Percentiles rank a stretch among this genome's conserved stretches.
phyloP scores from a whole-genome alignment of 2,329 filamentous ascomycete genomes.

The Zopfia rhizophila region DNA sequence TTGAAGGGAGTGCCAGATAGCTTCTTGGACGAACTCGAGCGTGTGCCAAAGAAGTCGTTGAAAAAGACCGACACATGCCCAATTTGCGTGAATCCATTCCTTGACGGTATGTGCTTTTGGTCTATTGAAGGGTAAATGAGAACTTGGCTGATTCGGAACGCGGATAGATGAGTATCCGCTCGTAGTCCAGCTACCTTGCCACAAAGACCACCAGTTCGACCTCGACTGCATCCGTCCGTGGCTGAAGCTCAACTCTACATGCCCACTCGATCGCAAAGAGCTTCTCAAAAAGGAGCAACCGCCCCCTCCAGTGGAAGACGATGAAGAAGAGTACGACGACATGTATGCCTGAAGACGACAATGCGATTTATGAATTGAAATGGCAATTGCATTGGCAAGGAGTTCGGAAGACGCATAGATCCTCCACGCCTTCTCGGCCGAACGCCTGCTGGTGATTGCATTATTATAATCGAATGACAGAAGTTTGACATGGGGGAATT shows the following conservation, averaged over 20 bases:
- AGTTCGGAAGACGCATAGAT: too few relatives aligned
- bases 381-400: too few relatives aligned
- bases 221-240: conserved; percentile 73
- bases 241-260: conserved; percentile 72
- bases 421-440: too few relatives aligned
- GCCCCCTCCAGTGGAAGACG: conserved; percentile 57
- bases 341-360: conserved; percentile 57
- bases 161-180: conserved; percentile 67
- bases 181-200: conserved; percentile 70
- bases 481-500: too few relatives aligned
- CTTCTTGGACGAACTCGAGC: conserved; percentile 69
- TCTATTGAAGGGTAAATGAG: background rate
- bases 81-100: conserved; percentile 69
- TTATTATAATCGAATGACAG: too few relatives aligned
- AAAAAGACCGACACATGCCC: conserved; percentile 66
- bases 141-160: conserved; percentile 28
- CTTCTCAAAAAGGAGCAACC: conserved; percentile 64
- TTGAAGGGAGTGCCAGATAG: conserved; percentile 70
- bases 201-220: conserved; percentile 71
- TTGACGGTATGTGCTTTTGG: conserved; percentile 60
- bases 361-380: conserved; percentile 9
- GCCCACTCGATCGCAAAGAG: conserved; percentile 69
- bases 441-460: too few relatives aligned
- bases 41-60: conserved; percentile 66
- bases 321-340: conserved; percentile 63